Base-by-base conservation (phyloP, 352 stramenopile species). In the Pythium dissimile region DNA sequence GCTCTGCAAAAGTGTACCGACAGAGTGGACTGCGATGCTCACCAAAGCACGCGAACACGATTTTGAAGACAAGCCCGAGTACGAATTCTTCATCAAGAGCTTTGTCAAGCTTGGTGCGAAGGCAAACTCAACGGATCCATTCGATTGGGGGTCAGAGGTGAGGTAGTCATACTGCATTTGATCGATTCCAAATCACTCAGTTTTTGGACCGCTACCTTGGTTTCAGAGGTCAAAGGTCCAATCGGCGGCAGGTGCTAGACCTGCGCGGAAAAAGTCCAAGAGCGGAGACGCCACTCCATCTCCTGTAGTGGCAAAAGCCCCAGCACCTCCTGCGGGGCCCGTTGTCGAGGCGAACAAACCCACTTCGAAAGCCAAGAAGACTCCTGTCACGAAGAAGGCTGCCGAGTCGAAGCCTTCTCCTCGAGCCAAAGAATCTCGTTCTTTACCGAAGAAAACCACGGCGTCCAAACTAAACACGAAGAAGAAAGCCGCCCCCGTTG, bases 21-120 rank as follows among this genome's bases (percentile, higher is more conserved):
- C 30, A 24, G 72, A 83, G 42, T 94, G 84, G 84, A 37, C 37
- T 5, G 41, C 34, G 11, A 86, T 94, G 73, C 42, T 94, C n/a
- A 65, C 70, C 30, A 66, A 66, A 9, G 83, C 85, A 12, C 82
- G 80, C 27, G 62, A 46, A 1, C 88, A 73, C 38, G 70, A 56
- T 10, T 94, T 91, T 47, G 84, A 92, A 37, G 78, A 89, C 21
- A 77, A 83, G 23, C 84, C 84, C 20, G 80, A 92, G 44, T 94
- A 94, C 46, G 80, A 79, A 8, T 89, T 81, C 35, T 91, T 84
- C 38, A 47, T 44, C 5, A 59, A 75, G 34, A 64, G 84, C 32
- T 70, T 89, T 18, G 53, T 64, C n/a, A 82, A 78, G 26, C 56
- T 93, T 15, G 78, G 73, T 15, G 70, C 71, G 11, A 75, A 73